Conservation (phyloP, 2,329 filamentous ascomycete genomes). For the Trichoderma citrinoviride region DNA sequence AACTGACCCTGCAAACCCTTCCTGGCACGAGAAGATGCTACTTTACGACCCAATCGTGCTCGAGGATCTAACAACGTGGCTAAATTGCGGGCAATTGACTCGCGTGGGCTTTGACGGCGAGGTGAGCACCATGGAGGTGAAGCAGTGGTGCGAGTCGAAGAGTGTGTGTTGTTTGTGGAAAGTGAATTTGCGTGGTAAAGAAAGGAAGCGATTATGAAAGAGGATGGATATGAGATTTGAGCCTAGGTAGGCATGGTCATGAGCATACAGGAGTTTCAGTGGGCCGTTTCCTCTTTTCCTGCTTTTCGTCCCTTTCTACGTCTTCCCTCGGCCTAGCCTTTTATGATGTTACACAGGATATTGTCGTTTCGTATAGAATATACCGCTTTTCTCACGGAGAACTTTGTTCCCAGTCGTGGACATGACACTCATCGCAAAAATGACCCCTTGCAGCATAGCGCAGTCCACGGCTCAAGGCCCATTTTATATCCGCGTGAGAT, state of each 20-base stretch:
- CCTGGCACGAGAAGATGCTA: conserved; percentile 90
- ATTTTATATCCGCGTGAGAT: neutral
- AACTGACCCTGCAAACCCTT: conserved; percentile 51
- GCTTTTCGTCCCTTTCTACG: neutral
- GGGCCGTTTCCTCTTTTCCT: neutral
- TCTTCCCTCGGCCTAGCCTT: neutral
- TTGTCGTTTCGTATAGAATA: neutral
- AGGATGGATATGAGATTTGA: neutral
- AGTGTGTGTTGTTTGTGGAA: conserved; percentile 82
- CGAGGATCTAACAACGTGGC: conserved; percentile 79
- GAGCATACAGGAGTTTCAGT: conserved; percentile 9
- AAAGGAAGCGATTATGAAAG: conserved; percentile 47
- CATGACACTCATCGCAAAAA: neutral
- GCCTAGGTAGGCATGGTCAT: neutral
- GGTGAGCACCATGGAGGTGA: conserved; percentile 63
- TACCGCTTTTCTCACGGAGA: neutral
- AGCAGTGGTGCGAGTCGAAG: conserved; percentile 85
- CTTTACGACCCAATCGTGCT: conserved; percentile 88
- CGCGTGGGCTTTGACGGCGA: conserved; percentile 64
- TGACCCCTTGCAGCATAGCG: neutral
- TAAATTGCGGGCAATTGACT: conserved; percentile 69
- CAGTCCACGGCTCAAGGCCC: neutral
- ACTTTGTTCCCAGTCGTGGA: too few species aligned
- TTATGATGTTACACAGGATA: neutral
- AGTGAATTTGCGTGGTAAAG: conserved; percentile 51